Base-by-base conservation (phyloP, 331 rosid species). In the Spiraea crenata region DNA sequence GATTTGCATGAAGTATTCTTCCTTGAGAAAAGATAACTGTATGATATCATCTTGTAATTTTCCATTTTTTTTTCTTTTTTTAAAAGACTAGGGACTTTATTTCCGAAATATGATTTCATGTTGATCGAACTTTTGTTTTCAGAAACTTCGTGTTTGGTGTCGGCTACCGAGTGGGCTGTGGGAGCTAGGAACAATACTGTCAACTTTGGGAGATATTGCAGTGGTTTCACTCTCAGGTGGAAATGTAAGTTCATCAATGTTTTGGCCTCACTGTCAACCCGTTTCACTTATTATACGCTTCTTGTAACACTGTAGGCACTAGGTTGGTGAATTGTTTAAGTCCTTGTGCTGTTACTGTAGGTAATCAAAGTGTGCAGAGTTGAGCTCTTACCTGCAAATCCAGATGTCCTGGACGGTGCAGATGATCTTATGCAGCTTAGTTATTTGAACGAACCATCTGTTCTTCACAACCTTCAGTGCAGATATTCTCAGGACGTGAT, bases 71-170 rank as follows among this genome's bases (percentile, higher is more conserved):
- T 20, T 40, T 7, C 4, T n/a, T 68, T 17, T 52, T 52, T 20
- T 40, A 4, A 4, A 50, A 16, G 52, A 37, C 49, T 65, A 31
- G 77, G 65, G 50, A 50, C 55, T 62, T 71, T 77, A 15, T 79
- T 71, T 52, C 40, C 71, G 72, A 70, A 42, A 67, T 48, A 45
- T 59, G 62, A 57, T 12, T 65, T 73, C 74, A 49, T 71, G 46
- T 46, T 65, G 64, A n/a, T n/a, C 48, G 62, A 37, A 67, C 66
- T 86, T 62, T 54, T 25, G 31, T 65, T 68, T 80, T 72, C 88
- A 95, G 98, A 91, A 89, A 88, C 98, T 91, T 67, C 82, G 73
- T 74, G 96, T 95, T 69, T 95, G 99, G 98, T 89, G 98, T 86
- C 82, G 72, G 79, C 90, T 79, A 54, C 88, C 89, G 38, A 82